phyloP scores from a whole-genome alignment of 2,329 filamentous ascomycete species.

The Talaromyces albobiverticillius region DNA sequence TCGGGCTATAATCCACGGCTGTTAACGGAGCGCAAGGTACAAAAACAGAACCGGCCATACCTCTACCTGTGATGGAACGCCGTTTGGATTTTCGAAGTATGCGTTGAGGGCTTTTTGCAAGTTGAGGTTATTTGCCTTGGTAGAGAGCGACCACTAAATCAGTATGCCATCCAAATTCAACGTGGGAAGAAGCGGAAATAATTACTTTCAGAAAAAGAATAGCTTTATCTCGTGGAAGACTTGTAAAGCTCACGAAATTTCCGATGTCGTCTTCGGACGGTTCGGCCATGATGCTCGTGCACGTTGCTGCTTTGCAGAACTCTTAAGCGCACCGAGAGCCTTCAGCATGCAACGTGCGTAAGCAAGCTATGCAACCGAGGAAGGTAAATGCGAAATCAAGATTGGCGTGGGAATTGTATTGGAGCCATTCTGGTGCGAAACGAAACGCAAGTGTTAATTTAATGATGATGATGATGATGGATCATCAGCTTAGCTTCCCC shows the following conservation, averaged over 20 bases:
- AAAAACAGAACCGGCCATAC: constrained; percentile 18
- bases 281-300: constrained; percentile 31
- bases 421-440: no score
- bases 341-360: constrained; percentile 12
- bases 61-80: constrained; percentile 26
- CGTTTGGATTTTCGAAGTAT: constrained; percentile 45
- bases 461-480: no score
- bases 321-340: constrained; percentile 10
- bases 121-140: constrained; percentile 44
- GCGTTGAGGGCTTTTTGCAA: constrained; percentile 47
- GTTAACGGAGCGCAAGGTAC: not conserved
- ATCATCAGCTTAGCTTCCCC: constrained; percentile 4
- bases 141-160: not conserved
- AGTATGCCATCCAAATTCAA: no score
- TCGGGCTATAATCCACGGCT: constrained; percentile 2
- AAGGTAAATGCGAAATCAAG: not conserved
- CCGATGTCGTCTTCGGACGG: constrained; percentile 39
- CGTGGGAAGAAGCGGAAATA: not conserved
- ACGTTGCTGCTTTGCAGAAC: constrained; percentile 11
- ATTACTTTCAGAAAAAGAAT: constrained; percentile 40
- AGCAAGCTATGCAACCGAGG: not conserved
- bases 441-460: no score
- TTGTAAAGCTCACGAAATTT: constrained; percentile 41
- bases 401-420: not conserved
- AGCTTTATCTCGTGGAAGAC: constrained; percentile 37